Evolutionary conservation across 306 rosid species (phyloP), one percentile per base, ranked within the genome.

Genomic region (Calophaca sinica): DNA sequence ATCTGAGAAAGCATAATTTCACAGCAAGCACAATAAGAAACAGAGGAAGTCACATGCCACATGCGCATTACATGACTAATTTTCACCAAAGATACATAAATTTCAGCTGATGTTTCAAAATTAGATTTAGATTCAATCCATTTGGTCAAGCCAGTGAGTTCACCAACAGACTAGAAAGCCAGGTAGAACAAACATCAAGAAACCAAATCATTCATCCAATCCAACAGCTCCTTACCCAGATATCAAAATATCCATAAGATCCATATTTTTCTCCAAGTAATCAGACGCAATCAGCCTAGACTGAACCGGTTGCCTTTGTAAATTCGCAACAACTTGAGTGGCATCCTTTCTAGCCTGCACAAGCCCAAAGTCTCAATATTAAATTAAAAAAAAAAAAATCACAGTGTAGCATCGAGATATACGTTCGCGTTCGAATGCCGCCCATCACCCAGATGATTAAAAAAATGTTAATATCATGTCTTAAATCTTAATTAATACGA

Each of bases 321-420:
- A 86, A 80, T 93, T 93, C 5, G 97, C 98, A 78, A 93, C 98
- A 79, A 93, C 87, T 82, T 93, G 98, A 67, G 96, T 93, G 8
- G 98, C 98, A 79, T 93, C 98, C 76, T 93, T 93, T 49, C 97
- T 80, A 15, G 94, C 91, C 98, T 91, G 87, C 80, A 81, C 63
- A 74, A 83, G 0, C 44, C 14, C 38, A 51, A 9, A 62, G 13
- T 35, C 35, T 72, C 62, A 85, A 61, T 6, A 54, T n/a, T 2
- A 12, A 48, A 5, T 39, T 46, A 46, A 52, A 74, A 9, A 8
- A 60, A 66, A 28, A 35, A 60, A 29, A 9, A 5, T 5, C 15
- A 31, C 11, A 41, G 12, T 33, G 64, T 61, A 66, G 26, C 26
- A 20, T 20, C 26, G 26, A 20, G 26, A 20, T 20, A 20, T 20